Base-by-base conservation (phyloP, 2,329 filamentous ascomycete genomes). In the Chlorencoelia australis region DNA sequence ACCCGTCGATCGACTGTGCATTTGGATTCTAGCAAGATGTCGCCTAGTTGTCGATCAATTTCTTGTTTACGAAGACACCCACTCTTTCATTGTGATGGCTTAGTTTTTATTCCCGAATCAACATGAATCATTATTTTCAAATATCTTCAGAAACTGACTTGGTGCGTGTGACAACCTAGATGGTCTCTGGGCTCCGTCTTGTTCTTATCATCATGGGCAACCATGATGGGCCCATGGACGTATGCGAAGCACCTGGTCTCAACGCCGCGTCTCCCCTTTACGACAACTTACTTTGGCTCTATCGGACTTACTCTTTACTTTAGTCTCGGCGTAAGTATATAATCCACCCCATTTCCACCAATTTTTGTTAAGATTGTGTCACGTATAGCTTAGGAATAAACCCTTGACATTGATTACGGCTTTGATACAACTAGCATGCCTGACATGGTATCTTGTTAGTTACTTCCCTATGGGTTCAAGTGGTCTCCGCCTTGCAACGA, bases 401-500 rank as follows among this genome's bases (percentile, higher is more conserved):
- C 63, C 93, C 44, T 74, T 96, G 46, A 96, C 91, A 11, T 68
- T 96, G 37, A 66, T 95, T 45, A 82, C 87, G 15, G 79, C 85
- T 43, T 70, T 95, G 42, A 65, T 88, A 49, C 91, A 98, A 59
- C 69, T 96, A 37, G 78, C 79, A 35, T 83, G 82, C 45, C 67
- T 96, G 46, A 47, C 85, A 30, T 96, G 89, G 89, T 96, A 96
- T 63, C 70, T 95, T 30, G 79, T 96, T 60, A 94, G 85, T 63
- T 98, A 98, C 61, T 96, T 96, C 54, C 91, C 91, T 17, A 94
- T 96, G 88, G 91, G 91, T 26, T 84, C 83, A 39, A 83, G 80
- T 37, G 86, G 91, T 27, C 65, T 98, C 47, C 80, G 89, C 41
- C 75, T 94, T 48, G 87, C 87, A 40, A 85, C 87, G 28, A 78